Conservation (phyloP, 140 eudicot genomes). For the Ambrosia hybrid region DNA sequence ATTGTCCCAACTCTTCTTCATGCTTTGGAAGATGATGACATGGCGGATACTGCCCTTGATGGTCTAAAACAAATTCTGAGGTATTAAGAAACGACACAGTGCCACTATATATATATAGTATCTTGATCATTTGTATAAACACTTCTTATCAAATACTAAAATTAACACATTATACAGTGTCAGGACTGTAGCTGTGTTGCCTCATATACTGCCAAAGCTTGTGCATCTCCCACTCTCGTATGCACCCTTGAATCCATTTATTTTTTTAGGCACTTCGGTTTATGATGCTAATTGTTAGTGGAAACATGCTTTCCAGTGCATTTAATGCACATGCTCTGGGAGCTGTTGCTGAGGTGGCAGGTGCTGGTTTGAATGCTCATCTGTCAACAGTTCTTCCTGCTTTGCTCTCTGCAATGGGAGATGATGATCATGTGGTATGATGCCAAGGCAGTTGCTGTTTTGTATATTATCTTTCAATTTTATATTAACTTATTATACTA, state of each 20-base stretch:
- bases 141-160: constrained; percentile 13
- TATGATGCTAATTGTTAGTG: constrained; percentile 9
- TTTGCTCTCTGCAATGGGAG: constrained; percentile 91
- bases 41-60: constrained; percentile 97
- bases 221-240: constrained; percentile 94
- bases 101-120: background rate
- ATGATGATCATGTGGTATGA: constrained; percentile 61
- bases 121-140: background rate
- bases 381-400: constrained; percentile 90
- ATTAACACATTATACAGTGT: constrained; percentile 49
- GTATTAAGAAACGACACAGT: constrained; percentile 28
- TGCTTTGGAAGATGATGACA: constrained; percentile 93
- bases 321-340: constrained; percentile 99
- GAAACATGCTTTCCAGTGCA: constrained; percentile 51
- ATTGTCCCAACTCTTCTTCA: constrained; percentile 97
- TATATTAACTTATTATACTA: background rate
- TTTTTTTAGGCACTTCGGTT: background rate
- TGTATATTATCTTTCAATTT: background rate
- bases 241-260: constrained; percentile 26
- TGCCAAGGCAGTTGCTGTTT: background rate
- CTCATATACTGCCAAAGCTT: constrained; percentile 98
- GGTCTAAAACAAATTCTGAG: constrained; percentile 96
- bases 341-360: constrained; percentile 98
- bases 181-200: constrained; percentile 93
- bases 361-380: constrained; percentile 85